Base-by-base conservation (phyloP, 441 rosid species). In the Melianthus villosus region DNA sequence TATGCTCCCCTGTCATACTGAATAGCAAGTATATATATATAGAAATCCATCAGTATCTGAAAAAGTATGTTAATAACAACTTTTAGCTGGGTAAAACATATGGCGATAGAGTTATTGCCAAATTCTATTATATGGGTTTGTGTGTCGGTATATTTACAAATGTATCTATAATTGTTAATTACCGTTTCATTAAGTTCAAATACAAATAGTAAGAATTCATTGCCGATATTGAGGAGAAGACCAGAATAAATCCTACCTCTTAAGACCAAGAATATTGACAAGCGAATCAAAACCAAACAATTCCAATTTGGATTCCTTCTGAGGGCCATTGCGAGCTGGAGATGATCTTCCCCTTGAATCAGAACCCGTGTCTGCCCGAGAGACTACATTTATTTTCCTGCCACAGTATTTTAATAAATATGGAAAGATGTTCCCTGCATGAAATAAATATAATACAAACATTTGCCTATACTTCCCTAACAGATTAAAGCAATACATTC, bases 211-310 rank as follows among this genome's bases (percentile, higher is more conserved):
- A n/a, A n/a, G n/a, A n/a, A n/a, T n/a, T n/a, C n/a, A n/a, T n/a
- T n/a, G n/a, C n/a, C n/a, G n/a, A n/a, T n/a, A n/a, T n/a, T n/a
- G n/a, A n/a, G 4, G 1, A 34, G 9, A 9, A 8, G 18, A 18
- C 16, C 9, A n/a, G 5, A 17, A 9, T 16, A 34, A 3, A 30
- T 19, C 42, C 18, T 65, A 91, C 99, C 94, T 91, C 64, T 68
- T 82, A 47, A 91, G 82, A 44, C 96, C 99, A 60, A 91, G 99
- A 68, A 91, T 85, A 55, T 70, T 80, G 44, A 91, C 99, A 48
- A 91, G 96, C 41, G 98, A 89, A 65, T 85, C 98, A 14, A 91
- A 91, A 69, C 99, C 99, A 77, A 91, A 91, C 60, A 91, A 58
- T 47, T 91, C 96, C 68, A 91, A 62, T 46, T 71, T 91, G 46